Evolutionary conservation across 2,329 filamentous ascomycete genomes (phyloP), one percentile per base, ranked within the genome.

Genomic region (Fusarium sp.): DNA sequence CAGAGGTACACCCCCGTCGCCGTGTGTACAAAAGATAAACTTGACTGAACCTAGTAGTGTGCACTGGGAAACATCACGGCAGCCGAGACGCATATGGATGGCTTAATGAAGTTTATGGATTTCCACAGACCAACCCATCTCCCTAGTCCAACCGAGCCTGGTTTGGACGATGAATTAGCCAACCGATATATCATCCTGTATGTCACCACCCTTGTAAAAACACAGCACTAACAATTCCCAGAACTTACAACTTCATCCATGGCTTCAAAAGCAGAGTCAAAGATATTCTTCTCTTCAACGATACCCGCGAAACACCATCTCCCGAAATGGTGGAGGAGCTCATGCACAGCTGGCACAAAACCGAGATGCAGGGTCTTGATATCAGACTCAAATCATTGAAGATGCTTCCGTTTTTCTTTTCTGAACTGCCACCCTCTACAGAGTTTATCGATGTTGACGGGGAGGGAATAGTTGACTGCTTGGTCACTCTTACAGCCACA

Each of bases 221-320:
- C 5, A 17, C 10, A 5, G 2, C 11, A 33, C 40, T 46, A 8
- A 24, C 7, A 1, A 4, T n/a, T 3, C 10, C 5, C 3, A 72
- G 70, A 10, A 51, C 65, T 17, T 72, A 66, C 43, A 72, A 61
- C 32, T 72, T 73, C 20, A 62, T 71, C 5, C 62, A 73, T n/a
- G 70, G 67, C 19, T 43, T 73, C 20, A 73, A 71, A 26, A 69
- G 70, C 30, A 58, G 71, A 8, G 39, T 73, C 1, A 35, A 61
- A 15, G 69, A 68, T 6, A 69, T 62, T 7, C 52, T 55, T 6
- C 19, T 14, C 2, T 33, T 49, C 3, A 13, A 49, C 1, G 5
- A 11, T 1, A 32, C 24, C 17, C n/a, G n/a, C 15, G 35, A 43
- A 2, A 24, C 40, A 7, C 56, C 56, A 4, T 30, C 41, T 3